A percentile compares a stretch with the other conserved stretches of the same genome.
Evolutionary conservation across 257 asterid genomes (phyloP).

Genomic region (Solanum chilense): DNA sequence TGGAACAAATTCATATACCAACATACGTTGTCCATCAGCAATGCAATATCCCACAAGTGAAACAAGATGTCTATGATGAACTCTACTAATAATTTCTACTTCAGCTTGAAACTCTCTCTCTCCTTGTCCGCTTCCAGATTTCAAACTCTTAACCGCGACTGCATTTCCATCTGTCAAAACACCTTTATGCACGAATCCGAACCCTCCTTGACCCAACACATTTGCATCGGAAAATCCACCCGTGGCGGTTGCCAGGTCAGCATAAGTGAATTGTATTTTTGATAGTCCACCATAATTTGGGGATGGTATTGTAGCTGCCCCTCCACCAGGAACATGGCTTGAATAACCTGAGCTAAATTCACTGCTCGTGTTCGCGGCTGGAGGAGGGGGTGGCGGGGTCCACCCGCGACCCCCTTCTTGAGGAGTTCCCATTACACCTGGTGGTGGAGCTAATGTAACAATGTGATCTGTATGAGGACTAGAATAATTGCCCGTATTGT

Average conservation of each 20-base stretch:
- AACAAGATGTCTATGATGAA: constrained; percentile 5
- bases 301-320: background rate
- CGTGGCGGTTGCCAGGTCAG: background rate
- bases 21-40: constrained; percentile 1
- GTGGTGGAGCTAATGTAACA: constrained; percentile 25
- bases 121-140: constrained; percentile 5
- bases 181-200: constrained; percentile 7
- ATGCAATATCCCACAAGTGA: constrained; percentile 5
- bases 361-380: background rate
- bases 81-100: background rate
- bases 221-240: background rate
- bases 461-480: constrained; percentile 12
- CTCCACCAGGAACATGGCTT: background rate
- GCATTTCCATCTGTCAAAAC: background rate
- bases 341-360: constrained; percentile 1
- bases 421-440: constrained; percentile 34
- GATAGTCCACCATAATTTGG: background rate
- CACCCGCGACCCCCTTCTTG: background rate
- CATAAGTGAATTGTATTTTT: constrained; percentile 1
- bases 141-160: constrained; percentile 6
- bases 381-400: background rate
- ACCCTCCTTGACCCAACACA: constrained; percentile 4
- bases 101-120: constrained; percentile 2
- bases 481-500: constrained; percentile 7
- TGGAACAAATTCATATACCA: background rate